Conservation (phyloP, 208 protist genomes). For the Leishmania mexicana region DNA sequence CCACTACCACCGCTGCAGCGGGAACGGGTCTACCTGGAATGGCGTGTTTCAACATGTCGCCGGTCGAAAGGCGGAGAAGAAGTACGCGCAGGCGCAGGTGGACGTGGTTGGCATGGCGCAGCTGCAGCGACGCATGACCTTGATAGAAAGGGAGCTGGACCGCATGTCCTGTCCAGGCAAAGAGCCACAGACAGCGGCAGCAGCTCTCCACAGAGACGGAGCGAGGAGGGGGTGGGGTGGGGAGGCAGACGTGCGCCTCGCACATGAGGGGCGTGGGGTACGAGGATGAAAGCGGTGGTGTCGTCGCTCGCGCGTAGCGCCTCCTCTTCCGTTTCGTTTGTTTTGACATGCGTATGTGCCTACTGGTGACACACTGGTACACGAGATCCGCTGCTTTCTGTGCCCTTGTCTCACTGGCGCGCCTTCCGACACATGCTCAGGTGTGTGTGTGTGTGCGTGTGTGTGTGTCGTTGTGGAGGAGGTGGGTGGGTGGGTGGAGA, state of each 20-base stretch:
- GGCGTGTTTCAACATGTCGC: constrained; percentile 49
- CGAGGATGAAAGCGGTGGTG: background rate
- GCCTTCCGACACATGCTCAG: too few species aligned
- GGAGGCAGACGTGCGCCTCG: background rate
- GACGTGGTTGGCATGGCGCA: constrained; percentile 29
- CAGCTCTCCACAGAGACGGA: background rate
- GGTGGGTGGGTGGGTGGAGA: background rate
- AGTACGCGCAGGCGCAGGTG: constrained; percentile 50
- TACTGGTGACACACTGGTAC: background rate
- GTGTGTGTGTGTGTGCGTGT: background rate
- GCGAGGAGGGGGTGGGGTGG: background rate
- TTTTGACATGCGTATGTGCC: background rate
- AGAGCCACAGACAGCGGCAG: background rate
- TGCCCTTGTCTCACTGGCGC: background rate
- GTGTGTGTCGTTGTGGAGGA: background rate
- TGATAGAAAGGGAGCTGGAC: constrained; percentile 39
- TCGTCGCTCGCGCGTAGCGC: background rate
- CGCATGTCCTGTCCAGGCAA: constrained; percentile 28
- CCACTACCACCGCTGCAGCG: constrained; percentile 61
- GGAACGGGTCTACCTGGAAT: constrained; percentile 60
- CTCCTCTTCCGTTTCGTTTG: background rate
- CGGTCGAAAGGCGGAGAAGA: constrained; percentile 22
- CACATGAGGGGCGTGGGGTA: background rate
- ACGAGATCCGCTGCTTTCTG: background rate
- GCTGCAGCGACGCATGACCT: constrained; percentile 34